Evolutionary conservation across 169 alveolate genomes (phyloP).

Genomic region (Cryptosporidium ryanae): DNA sequence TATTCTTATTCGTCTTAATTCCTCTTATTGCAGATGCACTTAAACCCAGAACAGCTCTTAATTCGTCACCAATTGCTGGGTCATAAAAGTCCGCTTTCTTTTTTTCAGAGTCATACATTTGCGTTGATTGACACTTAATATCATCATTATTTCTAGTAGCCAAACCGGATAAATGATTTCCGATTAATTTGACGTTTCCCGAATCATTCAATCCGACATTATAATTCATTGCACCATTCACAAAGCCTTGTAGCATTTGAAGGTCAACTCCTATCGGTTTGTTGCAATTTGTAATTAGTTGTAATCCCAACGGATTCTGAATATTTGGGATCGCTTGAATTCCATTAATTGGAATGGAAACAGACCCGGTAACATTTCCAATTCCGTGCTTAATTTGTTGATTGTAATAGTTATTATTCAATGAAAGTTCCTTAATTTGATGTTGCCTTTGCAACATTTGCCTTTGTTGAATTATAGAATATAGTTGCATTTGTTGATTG

Average conservation of each 20-base stretch:
- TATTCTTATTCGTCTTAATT: slow-evolving; percentile 11
- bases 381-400: slow-evolving; percentile 24
- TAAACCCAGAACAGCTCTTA: slow-evolving; percentile 56
- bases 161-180: too few relatives aligned
- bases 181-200: too few relatives aligned
- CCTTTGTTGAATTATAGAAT: slow-evolving; percentile 39
- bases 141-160: neutral
- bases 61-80: slow-evolving; percentile 55
- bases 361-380: neutral
- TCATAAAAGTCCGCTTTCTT: neutral
- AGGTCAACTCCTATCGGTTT: neutral
- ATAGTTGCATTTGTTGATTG: slow-evolving; percentile 44
- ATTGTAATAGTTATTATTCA: slow-evolving; percentile 16
- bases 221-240: too few relatives aligned
- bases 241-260: too few relatives aligned
- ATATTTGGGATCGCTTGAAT: slow-evolving; percentile 5
- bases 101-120: neutral
- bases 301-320: neutral
- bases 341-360: slow-evolving; percentile 1
- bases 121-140: neutral
- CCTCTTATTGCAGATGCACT: slow-evolving; percentile 74
- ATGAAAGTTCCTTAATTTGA: slow-evolving; percentile 59
- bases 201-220: too few relatives aligned
- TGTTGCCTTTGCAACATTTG: slow-evolving; percentile 65
- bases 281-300: neutral